phyloP scores from a whole-genome alignment of 2,329 filamentous ascomycete species.

The Fusarium chlamydosporum region DNA sequence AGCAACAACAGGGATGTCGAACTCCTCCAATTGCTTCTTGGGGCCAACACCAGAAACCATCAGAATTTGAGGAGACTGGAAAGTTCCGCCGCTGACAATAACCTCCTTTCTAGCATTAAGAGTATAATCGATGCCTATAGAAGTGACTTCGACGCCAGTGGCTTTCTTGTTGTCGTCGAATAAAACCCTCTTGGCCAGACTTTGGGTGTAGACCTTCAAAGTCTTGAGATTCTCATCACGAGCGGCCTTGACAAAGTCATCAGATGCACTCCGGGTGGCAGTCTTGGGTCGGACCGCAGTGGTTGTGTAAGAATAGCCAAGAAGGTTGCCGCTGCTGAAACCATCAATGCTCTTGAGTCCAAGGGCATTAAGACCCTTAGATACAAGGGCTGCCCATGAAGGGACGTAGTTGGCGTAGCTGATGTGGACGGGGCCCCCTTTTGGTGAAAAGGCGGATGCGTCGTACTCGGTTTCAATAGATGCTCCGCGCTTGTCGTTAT shows the following conservation, averaged over 20 bases:
- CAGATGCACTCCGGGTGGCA: conserved; percentile 49
- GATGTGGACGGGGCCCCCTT: conserved; percentile 48
- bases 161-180: conserved; percentile 60
- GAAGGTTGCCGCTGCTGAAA: conserved; percentile 44
- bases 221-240: conserved; percentile 49
- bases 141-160: conserved; percentile 54
- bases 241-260: conserved; percentile 47
- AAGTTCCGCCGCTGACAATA: conserved; percentile 37
- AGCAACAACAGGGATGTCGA: conserved; percentile 33
- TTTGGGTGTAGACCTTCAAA: conserved; percentile 59
- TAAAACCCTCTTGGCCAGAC: conserved; percentile 61
- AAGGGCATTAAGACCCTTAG: conserved; percentile 48
- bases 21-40: conserved; percentile 10
- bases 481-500: conserved; percentile 31
- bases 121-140: conserved; percentile 31
- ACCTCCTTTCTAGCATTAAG: conserved; percentile 42
- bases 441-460: conserved; percentile 44
- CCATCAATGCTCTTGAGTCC: conserved; percentile 47
- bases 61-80: conserved; percentile 42
- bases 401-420: conserved; percentile 49
- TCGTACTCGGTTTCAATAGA: conserved; percentile 50
- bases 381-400: conserved; percentile 40
- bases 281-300: conserved; percentile 41
- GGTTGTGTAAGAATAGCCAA: conserved; percentile 48
- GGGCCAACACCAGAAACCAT: conserved; percentile 47